A percentile compares a stretch with the other conserved stretches of the same genome.
Conservation (phyloP, 768 basidiomycete species). For the Mycena kentingensis region DNA sequence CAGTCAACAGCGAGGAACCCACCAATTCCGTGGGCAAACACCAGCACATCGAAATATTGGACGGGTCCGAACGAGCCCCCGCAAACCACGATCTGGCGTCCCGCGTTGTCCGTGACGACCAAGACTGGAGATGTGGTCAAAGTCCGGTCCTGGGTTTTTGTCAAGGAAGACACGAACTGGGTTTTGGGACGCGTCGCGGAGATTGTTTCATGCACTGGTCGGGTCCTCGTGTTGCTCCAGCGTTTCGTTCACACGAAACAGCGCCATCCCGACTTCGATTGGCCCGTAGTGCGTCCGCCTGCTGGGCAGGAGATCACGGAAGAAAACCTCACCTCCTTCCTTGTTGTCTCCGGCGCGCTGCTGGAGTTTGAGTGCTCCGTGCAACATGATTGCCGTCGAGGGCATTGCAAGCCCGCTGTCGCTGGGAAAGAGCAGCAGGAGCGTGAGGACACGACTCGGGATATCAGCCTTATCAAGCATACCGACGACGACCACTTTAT, state of each 20-base stretch:
- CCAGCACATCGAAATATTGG: no score
- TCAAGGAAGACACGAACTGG: not conserved
- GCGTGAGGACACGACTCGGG: not conserved
- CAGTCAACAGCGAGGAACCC: not conserved
- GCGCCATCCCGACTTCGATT: not conserved
- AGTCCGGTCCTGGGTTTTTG: not conserved
- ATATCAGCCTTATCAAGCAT: slow-evolving; percentile 4
- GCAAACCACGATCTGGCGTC: no score
- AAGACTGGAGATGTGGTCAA: slow-evolving; percentile 1
- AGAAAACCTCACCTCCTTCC: no score
- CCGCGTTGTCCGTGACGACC: not conserved
- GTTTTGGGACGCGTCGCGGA: slow-evolving; percentile 1
- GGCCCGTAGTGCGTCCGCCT: slow-evolving; percentile 9
- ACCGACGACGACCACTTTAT: slow-evolving; percentile 6
- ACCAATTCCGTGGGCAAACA: not conserved
- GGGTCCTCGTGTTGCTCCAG: slow-evolving; percentile 1
- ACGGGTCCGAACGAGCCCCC: no score
- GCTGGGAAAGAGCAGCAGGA: slow-evolving; percentile 1
- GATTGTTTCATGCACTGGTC: not conserved
- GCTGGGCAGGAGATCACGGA: slow-evolving; percentile 5
- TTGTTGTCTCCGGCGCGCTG: no score
- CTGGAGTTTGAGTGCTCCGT: no score
- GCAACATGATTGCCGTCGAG: slow-evolving; percentile 9
- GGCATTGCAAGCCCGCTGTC: slow-evolving; percentile 1
- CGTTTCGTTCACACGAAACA: slow-evolving; percentile 1